phyloP scores from a whole-genome alignment of 1,284 basidiomycete genomes.

The Marasmius sp. region DNA sequence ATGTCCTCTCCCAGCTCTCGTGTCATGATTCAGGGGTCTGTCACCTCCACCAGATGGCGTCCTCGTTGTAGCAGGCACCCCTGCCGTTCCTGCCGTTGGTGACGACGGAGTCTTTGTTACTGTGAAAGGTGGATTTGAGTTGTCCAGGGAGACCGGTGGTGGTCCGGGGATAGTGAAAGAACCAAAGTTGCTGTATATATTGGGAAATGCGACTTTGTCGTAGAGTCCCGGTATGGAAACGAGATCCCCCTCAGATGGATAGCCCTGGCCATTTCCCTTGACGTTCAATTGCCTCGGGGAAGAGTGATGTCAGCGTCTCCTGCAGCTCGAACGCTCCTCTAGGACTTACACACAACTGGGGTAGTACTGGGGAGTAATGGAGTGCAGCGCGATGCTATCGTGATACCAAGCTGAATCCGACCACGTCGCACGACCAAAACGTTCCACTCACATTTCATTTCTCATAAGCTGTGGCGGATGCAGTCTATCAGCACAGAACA shows the following conservation, averaged over 20 bases:
- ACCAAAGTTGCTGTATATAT: slow-evolving; percentile 35
- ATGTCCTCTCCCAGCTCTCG: neutral
- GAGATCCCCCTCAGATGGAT: slow-evolving; percentile 30
- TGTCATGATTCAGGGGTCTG: neutral
- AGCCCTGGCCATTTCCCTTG: slow-evolving; percentile 32
- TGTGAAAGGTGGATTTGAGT: slow-evolving; percentile 16
- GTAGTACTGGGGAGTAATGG: slow-evolving; percentile 35
- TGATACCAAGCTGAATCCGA: neutral
- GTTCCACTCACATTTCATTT: slow-evolving; percentile 34
- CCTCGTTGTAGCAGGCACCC: neutral
- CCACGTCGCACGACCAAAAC: neutral
- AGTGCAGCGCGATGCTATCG: slow-evolving; percentile 35
- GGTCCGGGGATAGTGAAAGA: slow-evolving; percentile 36
- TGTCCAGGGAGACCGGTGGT: slow-evolving; percentile 29
- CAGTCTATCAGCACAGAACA: neutral
- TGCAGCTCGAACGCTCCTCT: neutral
- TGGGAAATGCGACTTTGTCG: slow-evolving; percentile 30
- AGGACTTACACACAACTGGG: slow-evolving; percentile 38
- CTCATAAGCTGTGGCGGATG: slow-evolving; percentile 29
- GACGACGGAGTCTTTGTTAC: slow-evolving; percentile 8
- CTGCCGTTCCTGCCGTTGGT: neutral
- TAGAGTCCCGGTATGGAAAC: slow-evolving; percentile 35
- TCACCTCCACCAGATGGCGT: neutral
- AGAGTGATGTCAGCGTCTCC: slow-evolving; percentile 5
- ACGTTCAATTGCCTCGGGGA: slow-evolving; percentile 32